These are phyloP conservation scores for Cadophora malorum DNA, from an alignment of 2,329 filamentous ascomycete genomes.

Conservation along the genomic window DNA sequence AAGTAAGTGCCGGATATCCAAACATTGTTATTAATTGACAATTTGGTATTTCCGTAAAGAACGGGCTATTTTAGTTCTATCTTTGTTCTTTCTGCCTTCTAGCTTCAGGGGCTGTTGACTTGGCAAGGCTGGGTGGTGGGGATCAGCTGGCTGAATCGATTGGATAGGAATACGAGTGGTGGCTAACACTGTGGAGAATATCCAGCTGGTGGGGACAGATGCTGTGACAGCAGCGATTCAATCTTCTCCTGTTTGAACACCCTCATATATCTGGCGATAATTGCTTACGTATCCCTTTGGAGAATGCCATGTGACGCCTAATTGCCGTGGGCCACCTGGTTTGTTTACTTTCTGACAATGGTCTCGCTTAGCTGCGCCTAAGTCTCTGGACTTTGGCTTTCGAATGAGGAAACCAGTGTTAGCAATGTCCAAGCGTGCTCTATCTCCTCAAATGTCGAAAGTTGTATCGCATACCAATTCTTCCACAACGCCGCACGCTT, in stretches of 20 bases:
- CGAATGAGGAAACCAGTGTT: not conserved
- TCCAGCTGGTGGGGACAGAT: not conserved
- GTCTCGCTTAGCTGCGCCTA: conserved; percentile 3
- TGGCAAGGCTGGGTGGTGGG: not conserved
- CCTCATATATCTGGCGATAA: not conserved
- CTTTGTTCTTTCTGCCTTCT: not conserved
- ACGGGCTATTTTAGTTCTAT: not conserved
- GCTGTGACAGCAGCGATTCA: not conserved
- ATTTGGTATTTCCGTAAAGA: not conserved
- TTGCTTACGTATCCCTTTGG: too few relatives aligned
- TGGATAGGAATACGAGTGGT: conserved; percentile 8
- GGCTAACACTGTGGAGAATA: not conserved
- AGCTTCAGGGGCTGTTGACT: not conserved
- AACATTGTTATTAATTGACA: not conserved
- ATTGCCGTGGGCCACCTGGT: not conserved
- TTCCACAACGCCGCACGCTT: too few relatives aligned
- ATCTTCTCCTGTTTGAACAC: not conserved
- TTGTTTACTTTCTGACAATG: not conserved
- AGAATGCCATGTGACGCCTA: not conserved
- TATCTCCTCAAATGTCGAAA: too few relatives aligned
- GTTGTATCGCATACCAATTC: too few relatives aligned
- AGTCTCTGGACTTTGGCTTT: not conserved
- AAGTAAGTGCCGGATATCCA: not conserved
- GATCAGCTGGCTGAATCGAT: not conserved
- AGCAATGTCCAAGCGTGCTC: too few relatives aligned